Evolutionary conservation across 176 grass and related monocot genomes (phyloP).

Genomic region (Triticum timopheevii): DNA sequence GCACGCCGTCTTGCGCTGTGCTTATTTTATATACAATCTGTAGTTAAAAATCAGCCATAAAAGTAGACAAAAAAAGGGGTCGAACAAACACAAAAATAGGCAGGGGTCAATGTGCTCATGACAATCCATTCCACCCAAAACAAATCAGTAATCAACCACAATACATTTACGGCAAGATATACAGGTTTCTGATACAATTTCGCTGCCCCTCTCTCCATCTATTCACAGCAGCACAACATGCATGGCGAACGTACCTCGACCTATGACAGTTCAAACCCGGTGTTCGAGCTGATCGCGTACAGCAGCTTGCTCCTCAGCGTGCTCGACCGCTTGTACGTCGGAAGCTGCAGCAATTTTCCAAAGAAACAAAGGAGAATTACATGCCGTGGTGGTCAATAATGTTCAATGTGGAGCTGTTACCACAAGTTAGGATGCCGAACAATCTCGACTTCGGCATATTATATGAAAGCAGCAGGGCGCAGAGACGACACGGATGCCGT

Average conservation of each 20-base stretch:
- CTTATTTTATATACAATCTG: too few species aligned
- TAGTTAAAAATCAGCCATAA: too few species aligned
- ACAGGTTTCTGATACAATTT: slow-evolving; percentile 21
- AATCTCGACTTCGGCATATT: background rate
- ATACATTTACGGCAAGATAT: background rate
- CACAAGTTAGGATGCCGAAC: background rate
- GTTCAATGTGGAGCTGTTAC: background rate
- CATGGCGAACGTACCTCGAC: background rate
- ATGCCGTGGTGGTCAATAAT: background rate
- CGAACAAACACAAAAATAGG: too few species aligned
- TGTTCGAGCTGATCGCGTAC: slow-evolving; percentile 83
- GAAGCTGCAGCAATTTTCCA: slow-evolving; percentile 46
- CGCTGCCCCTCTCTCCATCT: slow-evolving; percentile 25
- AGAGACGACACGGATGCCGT: background rate
- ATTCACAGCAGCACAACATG: slow-evolving; percentile 53
- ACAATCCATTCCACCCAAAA: background rate
- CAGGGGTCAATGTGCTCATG: too few species aligned
- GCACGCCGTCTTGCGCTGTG: too few species aligned
- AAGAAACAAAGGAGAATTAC: background rate
- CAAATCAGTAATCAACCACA: background rate
- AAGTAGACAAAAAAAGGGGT: too few species aligned
- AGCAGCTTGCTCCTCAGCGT: slow-evolving; percentile 90
- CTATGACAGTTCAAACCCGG: slow-evolving; percentile 88
- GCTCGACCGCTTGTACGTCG: slow-evolving; percentile 80
- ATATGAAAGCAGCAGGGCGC: background rate